Base-by-base conservation (phyloP, 2,329 filamentous ascomycete genomes). In the Aphanoascus verrucosus region DNA sequence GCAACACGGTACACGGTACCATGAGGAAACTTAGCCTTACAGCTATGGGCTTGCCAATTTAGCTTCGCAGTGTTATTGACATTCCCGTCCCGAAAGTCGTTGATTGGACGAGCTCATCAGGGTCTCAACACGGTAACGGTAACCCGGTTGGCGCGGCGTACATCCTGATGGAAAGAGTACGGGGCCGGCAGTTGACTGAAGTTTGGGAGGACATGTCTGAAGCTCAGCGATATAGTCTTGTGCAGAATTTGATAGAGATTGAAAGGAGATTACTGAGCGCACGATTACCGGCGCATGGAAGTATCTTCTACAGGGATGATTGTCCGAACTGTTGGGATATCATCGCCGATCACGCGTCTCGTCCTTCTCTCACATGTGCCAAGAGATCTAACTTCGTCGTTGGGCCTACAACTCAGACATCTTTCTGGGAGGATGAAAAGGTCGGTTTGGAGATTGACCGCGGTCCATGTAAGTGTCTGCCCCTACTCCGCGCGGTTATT, bases 101-200 rank as follows among this genome's bases (percentile, higher is more conserved):
- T 31, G 40, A 32, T 5, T 61, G 60, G 60, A 60, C n/a, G n/a
- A n/a, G 57, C 52, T 51, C 45, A 4, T 38, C 20, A n/a, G n/a
- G n/a, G 34, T 41, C 56, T n/a, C 52, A 49, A 15, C 44, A 50
- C 23, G n/a, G n/a, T n/a, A n/a, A n/a, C n/a, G n/a, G n/a, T n/a
- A 59, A 60, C 53, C 50, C 51, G 5, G 61, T 63, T 14, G 57
- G 58, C 38, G 52, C 59, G 9, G 60, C 58, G 17, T 63, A 60
- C 52, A 63, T 61, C 23, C 31, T 63, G 1, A 62, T 63, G 58
- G 54, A 63, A 19, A 59, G 55, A 41, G 52, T 59, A 1, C 5
- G 55, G 42, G 61, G 59, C 17, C 41, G 34, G 23, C 59, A 58
- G 17, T 28, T 62, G 6, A 58, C 48, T 28, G 41, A 60, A 23